Base-by-base conservation (phyloP, 2,329 filamentous ascomycete genomes). In the Zasmidium angulare region DNA sequence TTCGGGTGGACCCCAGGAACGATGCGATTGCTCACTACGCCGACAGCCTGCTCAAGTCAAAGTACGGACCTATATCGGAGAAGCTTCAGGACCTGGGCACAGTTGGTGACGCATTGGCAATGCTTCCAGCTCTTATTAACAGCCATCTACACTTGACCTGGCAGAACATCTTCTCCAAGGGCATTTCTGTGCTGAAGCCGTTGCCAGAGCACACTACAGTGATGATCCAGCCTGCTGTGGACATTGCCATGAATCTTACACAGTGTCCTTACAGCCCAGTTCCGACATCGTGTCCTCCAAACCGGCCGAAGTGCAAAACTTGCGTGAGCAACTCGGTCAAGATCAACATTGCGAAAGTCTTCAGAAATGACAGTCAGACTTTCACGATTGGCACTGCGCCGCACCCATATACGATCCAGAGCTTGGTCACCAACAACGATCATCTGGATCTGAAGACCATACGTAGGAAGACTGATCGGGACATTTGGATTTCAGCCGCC, bases 351-450 rank as follows among this genome's bases (percentile, higher is more conserved):
- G 84, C 86, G 2, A 76, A 83, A 2, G 77, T 82, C 19, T 95
- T 91, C 74, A 83, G 83, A 56, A 96, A 97, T 74, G 83, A 82
- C 3, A 87, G 87, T 14, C 81, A 80, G 1, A 72, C 89, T 17
- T 98, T 92, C 78, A 91, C 89, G 2, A 90, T 99, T 63, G 92
- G 89, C 60, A 90, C 87, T 0, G 88, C 98, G 12, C 93, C 93
- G 0, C 95, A 99, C 72, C 95, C 95, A 0, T 96, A 92, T 79
- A 97, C 93, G 1, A 81, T 91, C 46, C 84, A 87, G 55, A 84
- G 86, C 12, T 79, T 98, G 19, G 82, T 86, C 59, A 82, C 86
- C 63, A 82, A 71, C 1, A 68, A 65, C 29, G 62, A 66, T 19
- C 78, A 71, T 10, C 60, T 81, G 48, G 72, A 77, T 56, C 63